Evolutionary conservation across 345 rosid species (phyloP), one percentile per base, ranked within the genome.

Genomic region (Citrus glauca): DNA sequence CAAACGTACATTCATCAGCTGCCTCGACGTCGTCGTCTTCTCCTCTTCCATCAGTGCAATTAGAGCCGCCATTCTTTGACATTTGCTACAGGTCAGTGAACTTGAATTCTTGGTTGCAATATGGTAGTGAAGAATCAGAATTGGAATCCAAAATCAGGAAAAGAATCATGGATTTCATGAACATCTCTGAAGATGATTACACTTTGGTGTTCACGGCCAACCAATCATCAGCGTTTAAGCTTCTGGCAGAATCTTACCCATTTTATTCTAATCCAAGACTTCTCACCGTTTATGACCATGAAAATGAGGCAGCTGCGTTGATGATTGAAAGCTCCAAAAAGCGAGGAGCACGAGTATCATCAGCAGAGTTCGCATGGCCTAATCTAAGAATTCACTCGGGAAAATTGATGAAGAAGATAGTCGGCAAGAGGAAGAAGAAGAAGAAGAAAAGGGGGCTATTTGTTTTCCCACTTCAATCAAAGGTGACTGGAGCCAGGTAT

Each of bases 391-490:
- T 95, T 62, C 67, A 79, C 0, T 78, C 89, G 2, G 85, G 78
- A 33, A 95, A 90, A 63, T 14, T 95, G 77, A 86, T 77, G 87
- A 89, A 85, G 81, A 90, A 85, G 81, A 24, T 89, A 19, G 42
- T 10, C 25, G 81, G 81, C 19, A 92, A 83, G 78, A 85, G 77
- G 50, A 89, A 74, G 64, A 77, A 76, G 57, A 89, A 71, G 64
- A 75, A 76, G 61, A 77, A 42, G 79, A 86, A 66, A 33, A 86
- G 69, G 73, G 99, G 97, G n/a, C 81, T 95, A 9, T 91, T 95
- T 72, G 97, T 89, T 60, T 92, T 93, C 71, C 98, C 99, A 2
- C 89, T 92, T 80, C 98, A 90, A 25, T 93, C 99, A 48, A 84
- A 89, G 19, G 77, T 89, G 38, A 95, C 89, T 2, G 99, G 99